phyloP scores from a whole-genome alignment of 257 asterid species.

The Orobanche coerulescens region DNA sequence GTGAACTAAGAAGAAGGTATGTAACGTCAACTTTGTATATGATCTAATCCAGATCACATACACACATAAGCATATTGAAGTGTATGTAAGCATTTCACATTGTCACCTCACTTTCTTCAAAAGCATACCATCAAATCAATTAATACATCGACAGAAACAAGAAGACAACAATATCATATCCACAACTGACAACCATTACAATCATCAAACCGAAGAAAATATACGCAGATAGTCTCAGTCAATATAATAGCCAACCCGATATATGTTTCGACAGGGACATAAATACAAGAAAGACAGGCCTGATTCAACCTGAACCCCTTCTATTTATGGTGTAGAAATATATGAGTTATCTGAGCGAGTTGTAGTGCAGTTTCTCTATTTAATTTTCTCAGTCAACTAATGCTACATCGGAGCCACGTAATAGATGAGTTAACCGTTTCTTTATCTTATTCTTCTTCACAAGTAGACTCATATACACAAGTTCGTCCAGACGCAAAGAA shows the following conservation, averaged over 20 bases:
- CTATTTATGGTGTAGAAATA: not conserved
- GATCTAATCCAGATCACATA: too few species aligned
- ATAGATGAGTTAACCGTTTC: not conserved
- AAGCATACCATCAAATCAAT: not conserved
- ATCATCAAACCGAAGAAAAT: not conserved
- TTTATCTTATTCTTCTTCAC: not conserved
- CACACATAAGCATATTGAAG: not conserved
- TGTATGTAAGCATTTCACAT: not conserved
- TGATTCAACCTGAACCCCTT: not conserved
- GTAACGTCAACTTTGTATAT: too few species aligned
- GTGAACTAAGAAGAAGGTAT: too few species aligned
- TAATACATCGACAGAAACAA: not conserved
- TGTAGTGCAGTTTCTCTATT: too few species aligned
- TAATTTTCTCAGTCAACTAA: too few species aligned
- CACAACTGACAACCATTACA: not conserved
- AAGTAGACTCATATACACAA: not conserved
- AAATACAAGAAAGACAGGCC: not conserved
- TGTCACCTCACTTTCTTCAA: not conserved
- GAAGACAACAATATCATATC: not conserved
- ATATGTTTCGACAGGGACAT: not conserved
- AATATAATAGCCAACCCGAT: constrained; percentile 1
- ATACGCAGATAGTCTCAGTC: not conserved
- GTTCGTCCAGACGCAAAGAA: not conserved
- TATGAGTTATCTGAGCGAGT: too few species aligned
- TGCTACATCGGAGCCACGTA: not conserved